A percentile compares a stretch with the other conserved stretches of the same genome.
Evolutionary conservation across 768 basidiomycete species (phyloP).

Genomic region (Sarcomyxa edulis): DNA sequence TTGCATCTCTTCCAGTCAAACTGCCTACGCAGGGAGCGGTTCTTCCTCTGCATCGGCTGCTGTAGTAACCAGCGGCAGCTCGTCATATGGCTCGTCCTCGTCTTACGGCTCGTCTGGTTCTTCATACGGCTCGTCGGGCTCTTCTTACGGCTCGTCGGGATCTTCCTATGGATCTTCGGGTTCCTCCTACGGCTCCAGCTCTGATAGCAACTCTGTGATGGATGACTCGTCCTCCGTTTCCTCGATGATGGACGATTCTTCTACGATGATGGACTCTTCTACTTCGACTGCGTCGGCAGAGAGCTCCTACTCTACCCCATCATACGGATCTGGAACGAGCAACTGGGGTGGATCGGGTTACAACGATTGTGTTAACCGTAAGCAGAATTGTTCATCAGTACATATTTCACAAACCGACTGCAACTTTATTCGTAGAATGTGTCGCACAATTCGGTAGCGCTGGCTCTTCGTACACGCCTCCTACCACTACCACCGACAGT

Average conservation of each 20-base stretch:
- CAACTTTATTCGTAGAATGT: constrained; percentile 43
- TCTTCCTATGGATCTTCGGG: too few species aligned
- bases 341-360: constrained; percentile 56
- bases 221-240: too few species aligned
- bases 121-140: constrained; percentile 16
- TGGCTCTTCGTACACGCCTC: constrained; percentile 27
- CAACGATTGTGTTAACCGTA: constrained; percentile 67
- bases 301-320: constrained; percentile 31
- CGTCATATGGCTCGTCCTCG: not conserved
- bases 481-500: constrained; percentile 23
- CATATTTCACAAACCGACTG: not conserved
- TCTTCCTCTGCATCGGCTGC: constrained; percentile 12
- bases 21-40: constrained; percentile 10
- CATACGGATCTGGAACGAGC: constrained; percentile 59
- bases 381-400: constrained; percentile 19
- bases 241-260: too few species aligned
- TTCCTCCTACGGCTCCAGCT: too few species aligned
- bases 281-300: too few species aligned
- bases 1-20: constrained; percentile 7
- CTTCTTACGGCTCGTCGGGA: not conserved
- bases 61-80: constrained; percentile 6
- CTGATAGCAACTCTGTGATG: too few species aligned
- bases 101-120: constrained; percentile 10
- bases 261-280: too few species aligned
- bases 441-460: constrained; percentile 49